Evolutionary conservation across 306 rosid genomes (phyloP).

Genomic region (Erythrophleum fordii): DNA sequence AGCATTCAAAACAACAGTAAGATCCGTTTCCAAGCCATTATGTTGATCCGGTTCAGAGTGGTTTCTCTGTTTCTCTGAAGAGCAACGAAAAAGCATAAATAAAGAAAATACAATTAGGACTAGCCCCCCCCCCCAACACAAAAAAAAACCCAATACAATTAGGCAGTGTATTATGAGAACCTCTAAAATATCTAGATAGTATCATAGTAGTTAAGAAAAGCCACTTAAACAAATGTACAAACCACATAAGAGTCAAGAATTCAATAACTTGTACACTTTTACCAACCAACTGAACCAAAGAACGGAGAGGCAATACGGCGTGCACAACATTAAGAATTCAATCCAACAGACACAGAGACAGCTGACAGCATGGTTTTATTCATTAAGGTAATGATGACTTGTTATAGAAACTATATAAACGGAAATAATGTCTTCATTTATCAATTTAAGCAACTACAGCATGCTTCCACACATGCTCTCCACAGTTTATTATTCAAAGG

Average conservation of each 20-base stretch:
- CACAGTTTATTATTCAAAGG: background rate
- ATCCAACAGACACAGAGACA: background rate
- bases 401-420: slow-evolving; percentile 5
- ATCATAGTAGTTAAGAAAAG: background rate
- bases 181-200: background rate
- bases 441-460: slow-evolving; percentile 11
- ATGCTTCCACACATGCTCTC: background rate
- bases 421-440: slow-evolving; percentile 11
- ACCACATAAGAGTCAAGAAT: background rate
- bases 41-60: slow-evolving; percentile 40
- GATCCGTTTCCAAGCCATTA: slow-evolving; percentile 61
- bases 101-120: slow-evolving; percentile 1
- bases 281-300: background rate
- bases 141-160: no score
- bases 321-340: background rate
- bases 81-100: background rate
- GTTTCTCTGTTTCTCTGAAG: background rate
- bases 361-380: background rate
- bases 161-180: background rate
- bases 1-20: slow-evolving; percentile 71
- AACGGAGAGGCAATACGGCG: background rate
- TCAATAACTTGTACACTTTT: background rate
- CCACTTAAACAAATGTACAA: background rate
- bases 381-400: background rate
- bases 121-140: no score